Conservation (phyloP, 2,329 filamentous ascomycete genomes). For the Pseudogymnoascus destructans region DNA sequence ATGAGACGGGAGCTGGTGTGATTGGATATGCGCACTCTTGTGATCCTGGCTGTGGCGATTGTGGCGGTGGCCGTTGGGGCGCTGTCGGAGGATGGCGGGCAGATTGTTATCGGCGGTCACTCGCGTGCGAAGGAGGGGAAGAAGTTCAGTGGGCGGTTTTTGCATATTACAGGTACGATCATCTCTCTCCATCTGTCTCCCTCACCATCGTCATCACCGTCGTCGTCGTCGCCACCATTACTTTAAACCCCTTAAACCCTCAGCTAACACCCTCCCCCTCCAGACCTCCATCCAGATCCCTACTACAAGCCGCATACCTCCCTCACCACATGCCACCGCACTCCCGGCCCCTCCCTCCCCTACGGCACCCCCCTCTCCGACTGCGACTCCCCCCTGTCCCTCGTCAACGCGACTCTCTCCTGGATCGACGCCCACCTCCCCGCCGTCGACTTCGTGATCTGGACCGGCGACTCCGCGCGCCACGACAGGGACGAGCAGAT, state of each 20-base stretch:
- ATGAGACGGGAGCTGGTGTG: not conserved
- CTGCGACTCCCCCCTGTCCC: slow-evolving; percentile 70
- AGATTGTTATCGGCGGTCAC: not conserved
- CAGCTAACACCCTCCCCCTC: not conserved
- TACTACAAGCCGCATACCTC: slow-evolving; percentile 73
- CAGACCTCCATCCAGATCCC: slow-evolving; percentile 85
- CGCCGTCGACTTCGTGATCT: slow-evolving; percentile 81
- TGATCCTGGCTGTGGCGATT: not conserved
- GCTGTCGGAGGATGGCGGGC: not conserved
- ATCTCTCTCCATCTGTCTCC: slow-evolving; percentile 15
- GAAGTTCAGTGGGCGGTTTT: slow-evolving; percentile 57
- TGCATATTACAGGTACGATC: slow-evolving; percentile 71
- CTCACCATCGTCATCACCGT: slow-evolving; percentile 9
- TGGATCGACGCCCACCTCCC: slow-evolving; percentile 73
- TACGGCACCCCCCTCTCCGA: slow-evolving; percentile 79
- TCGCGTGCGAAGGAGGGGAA: not conserved
- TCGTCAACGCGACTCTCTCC: slow-evolving; percentile 78
- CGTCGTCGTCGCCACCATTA: slow-evolving; percentile 7
- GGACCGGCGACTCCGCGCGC: slow-evolving; percentile 82
- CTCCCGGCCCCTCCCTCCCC: slow-evolving; percentile 60
- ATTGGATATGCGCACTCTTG: not conserved
- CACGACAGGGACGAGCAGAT: slow-evolving; percentile 77
- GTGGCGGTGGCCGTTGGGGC: not conserved
- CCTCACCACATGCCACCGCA: slow-evolving; percentile 64
- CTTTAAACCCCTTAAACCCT: not conserved